These are phyloP conservation scores for Populus tremula DNA, from an alignment of 345 rosid species.

Conservation along the genomic window DNA sequence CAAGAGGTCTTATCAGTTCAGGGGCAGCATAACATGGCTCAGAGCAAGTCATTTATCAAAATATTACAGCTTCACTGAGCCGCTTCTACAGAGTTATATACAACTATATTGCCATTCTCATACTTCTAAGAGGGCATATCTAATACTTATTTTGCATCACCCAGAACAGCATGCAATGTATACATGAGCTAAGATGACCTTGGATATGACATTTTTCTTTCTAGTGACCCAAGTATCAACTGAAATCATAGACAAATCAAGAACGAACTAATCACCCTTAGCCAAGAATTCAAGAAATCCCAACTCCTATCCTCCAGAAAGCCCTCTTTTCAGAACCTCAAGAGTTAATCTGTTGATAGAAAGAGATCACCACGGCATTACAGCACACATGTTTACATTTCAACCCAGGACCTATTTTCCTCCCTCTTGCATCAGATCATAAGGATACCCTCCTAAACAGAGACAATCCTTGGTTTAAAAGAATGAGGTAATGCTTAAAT, in stretches of 20 bases:
- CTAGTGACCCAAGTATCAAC: no score
- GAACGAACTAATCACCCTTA: background rate
- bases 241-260: background rate
- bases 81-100: background rate
- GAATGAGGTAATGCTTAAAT: background rate
- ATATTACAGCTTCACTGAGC: background rate
- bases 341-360: background rate
- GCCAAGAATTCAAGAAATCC: background rate
- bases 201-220: no score
- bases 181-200: background rate
- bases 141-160: background rate
- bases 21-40: background rate
- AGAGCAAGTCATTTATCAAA: background rate
- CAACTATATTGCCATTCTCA: background rate
- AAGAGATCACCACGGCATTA: background rate
- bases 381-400: background rate
- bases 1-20: background rate
- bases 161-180: background rate
- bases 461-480: background rate
- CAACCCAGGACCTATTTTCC: background rate
- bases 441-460: background rate
- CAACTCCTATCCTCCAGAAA: no score
- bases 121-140: background rate
- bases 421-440: background rate
- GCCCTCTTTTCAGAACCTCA: background rate